A percentile compares a stretch with the other conserved stretches of the same genome.
Conservation (phyloP, 169 alveolate genomes). For the Plasmodium yoelii region DNA sequence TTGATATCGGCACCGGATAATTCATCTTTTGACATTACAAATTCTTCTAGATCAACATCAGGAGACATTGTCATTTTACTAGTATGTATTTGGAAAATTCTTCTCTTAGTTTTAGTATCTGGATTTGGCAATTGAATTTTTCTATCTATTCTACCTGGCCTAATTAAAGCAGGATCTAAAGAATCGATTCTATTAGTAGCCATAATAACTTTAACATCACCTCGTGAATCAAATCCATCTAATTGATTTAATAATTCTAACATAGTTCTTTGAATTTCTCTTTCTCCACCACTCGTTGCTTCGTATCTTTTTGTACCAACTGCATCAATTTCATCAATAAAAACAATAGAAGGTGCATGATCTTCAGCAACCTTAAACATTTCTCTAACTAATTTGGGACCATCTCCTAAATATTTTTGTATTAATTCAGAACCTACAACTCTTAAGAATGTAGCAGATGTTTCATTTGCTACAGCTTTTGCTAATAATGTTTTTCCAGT, state of each 20-base stretch:
- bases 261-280: conserved; percentile 99
- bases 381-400: conserved; percentile 99
- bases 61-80: conserved; percentile 97
- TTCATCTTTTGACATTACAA: conserved; percentile 98
- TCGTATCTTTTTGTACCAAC: conserved; percentile 98
- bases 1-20: conserved; percentile 99
- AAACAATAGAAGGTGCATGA: conserved; percentile 99
- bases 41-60: conserved; percentile 99
- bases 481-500: conserved; percentile 95
- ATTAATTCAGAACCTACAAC: conserved; percentile 99
- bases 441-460: conserved; percentile 99
- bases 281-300: conserved; percentile 99
- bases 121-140: conserved; percentile 99
- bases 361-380: conserved; percentile 99
- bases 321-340: conserved; percentile 99
- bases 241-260: conserved; percentile 98
- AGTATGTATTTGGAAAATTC: conserved; percentile 98
- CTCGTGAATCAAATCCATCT: conserved; percentile 99
- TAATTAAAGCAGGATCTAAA: conserved; percentile 98
- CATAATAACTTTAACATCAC: conserved; percentile 99
- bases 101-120: conserved; percentile 96
- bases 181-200: conserved; percentile 99
- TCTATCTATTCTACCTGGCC: conserved; percentile 99
- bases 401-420: conserved; percentile 98
- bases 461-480: conserved; percentile 97